phyloP scores from a whole-genome alignment of 495 filamentous ascomycete species.

The Neurospora sp. region DNA sequence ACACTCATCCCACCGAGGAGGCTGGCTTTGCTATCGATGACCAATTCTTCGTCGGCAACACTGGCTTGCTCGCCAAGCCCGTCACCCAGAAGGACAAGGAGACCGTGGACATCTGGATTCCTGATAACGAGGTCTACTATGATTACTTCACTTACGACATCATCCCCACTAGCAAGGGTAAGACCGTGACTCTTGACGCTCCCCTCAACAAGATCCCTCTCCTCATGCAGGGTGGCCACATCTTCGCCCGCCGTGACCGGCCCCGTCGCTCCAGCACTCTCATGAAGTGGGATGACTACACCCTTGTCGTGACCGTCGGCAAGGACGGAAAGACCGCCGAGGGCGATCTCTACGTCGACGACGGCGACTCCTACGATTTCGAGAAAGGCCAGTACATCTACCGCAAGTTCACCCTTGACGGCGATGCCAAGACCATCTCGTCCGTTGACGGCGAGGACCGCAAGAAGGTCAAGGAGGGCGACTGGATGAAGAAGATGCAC shows the following conservation, averaged over 20 bases:
- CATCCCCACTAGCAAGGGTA: constrained; percentile 55
- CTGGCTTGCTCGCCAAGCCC: constrained; percentile 81
- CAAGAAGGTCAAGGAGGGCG: constrained; percentile 53
- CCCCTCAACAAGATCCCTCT: constrained; percentile 79
- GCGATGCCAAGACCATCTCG: constrained; percentile 37
- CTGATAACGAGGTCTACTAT: constrained; percentile 80
- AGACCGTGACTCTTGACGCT: constrained; percentile 55
- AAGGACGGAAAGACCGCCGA: constrained; percentile 56
- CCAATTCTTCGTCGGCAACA: constrained; percentile 81
- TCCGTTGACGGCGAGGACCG: constrained; percentile 38
- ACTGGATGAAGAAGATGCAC: constrained; percentile 66
- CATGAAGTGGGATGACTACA: constrained; percentile 93
- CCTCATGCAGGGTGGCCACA: constrained; percentile 83
- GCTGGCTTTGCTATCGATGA: constrained; percentile 78
- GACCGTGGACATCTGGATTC: constrained; percentile 71
- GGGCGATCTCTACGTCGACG: constrained; percentile 81
- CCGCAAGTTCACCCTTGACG: constrained; percentile 54
- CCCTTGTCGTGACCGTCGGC: constrained; percentile 68
- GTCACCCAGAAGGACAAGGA: constrained; percentile 64
- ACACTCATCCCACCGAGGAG: constrained; percentile 80
- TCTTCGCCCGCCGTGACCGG: constrained; percentile 80
- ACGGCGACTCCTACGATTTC: constrained; percentile 87
- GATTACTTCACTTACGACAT: constrained; percentile 82
- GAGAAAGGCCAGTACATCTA: constrained; percentile 78
- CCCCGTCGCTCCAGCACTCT: constrained; percentile 74